Percentiles rank a stretch among this genome's conserved stretches.
Conservation (phyloP, 192 early-diverging fungal genomes). For the Podila epigama region DNA sequence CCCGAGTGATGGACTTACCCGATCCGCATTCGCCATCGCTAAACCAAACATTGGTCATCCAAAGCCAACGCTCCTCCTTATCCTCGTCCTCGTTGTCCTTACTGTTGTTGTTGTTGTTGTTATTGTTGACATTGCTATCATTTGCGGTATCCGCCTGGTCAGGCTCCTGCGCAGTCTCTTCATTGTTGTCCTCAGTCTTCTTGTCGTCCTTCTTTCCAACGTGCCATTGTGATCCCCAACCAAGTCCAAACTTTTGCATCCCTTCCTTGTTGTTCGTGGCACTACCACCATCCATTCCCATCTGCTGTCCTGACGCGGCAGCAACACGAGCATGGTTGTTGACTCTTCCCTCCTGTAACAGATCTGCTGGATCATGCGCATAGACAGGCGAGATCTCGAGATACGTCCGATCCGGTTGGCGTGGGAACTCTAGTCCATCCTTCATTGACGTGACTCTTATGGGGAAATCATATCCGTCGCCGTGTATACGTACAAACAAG, state of each 20-base stretch:
- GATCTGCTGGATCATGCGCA: constrained; percentile 1
- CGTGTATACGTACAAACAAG: constrained; percentile 38
- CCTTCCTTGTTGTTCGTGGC: background rate
- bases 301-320: background rate
- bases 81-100: background rate
- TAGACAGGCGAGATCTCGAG: constrained; percentile 23
- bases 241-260: constrained; percentile 6
- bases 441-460: background rate
- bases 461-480: constrained; percentile 40
- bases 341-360: background rate
- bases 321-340: background rate
- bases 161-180: too few relatives aligned
- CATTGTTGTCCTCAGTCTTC: background rate
- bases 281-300: background rate
- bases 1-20: constrained; percentile 6
- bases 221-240: constrained; percentile 23
- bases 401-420: constrained; percentile 10
- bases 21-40: constrained; percentile 25
- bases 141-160: background rate
- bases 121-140: background rate
- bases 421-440: constrained; percentile 6
- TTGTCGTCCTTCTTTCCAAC: constrained; percentile 6
- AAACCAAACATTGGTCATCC: constrained; percentile 45
- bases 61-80: constrained; percentile 19
- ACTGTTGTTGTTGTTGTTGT: background rate